A percentile compares a stretch with the other conserved stretches of the same genome.
Conservation (phyloP, 179 eudicot species). For the Beta corolliflora region DNA sequence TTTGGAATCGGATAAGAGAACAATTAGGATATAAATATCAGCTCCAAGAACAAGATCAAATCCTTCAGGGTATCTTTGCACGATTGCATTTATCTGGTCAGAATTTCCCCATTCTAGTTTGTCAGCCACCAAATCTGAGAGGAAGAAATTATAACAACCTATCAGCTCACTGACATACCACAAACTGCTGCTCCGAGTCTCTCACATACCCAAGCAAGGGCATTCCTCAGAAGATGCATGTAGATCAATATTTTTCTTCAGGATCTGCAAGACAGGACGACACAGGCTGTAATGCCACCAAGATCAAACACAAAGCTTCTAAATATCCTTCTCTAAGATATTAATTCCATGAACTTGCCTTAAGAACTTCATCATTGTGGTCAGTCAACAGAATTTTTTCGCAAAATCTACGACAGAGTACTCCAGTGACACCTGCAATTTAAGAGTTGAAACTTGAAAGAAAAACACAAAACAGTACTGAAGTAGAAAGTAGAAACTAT, state of each 20-base stretch:
- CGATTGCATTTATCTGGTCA: slow-evolving; percentile 55
- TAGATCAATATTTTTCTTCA: slow-evolving; percentile 68
- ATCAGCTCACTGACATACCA: slow-evolving; percentile 18
- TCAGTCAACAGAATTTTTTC: slow-evolving; percentile 71
- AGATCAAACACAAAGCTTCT: slow-evolving; percentile 2
- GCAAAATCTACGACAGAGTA: slow-evolving; percentile 85
- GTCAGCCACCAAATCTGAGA: slow-evolving; percentile 59
- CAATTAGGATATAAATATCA: slow-evolving; percentile 86
- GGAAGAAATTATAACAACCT: neutral
- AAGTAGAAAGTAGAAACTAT: neutral
- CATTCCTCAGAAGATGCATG: slow-evolving; percentile 53
- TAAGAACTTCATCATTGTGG: slow-evolving; percentile 85
- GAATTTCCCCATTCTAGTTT: slow-evolving; percentile 89
- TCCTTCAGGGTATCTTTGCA: slow-evolving; percentile 61
- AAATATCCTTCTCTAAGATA: neutral
- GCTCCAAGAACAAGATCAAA: slow-evolving; percentile 96
- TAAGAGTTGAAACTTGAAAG: slow-evolving; percentile 6
- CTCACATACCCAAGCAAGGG: slow-evolving; percentile 53
- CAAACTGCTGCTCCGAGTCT: slow-evolving; percentile 20
- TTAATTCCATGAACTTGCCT: slow-evolving; percentile 58
- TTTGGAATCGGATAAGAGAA: neutral
- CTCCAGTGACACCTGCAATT: slow-evolving; percentile 74
- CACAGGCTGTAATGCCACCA: slow-evolving; percentile 9
- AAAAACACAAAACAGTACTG: neutral
- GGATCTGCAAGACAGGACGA: slow-evolving; percentile 51